These are phyloP conservation scores for Salix brachista DNA, from an alignment of 345 rosid species.

Conservation along the genomic window DNA sequence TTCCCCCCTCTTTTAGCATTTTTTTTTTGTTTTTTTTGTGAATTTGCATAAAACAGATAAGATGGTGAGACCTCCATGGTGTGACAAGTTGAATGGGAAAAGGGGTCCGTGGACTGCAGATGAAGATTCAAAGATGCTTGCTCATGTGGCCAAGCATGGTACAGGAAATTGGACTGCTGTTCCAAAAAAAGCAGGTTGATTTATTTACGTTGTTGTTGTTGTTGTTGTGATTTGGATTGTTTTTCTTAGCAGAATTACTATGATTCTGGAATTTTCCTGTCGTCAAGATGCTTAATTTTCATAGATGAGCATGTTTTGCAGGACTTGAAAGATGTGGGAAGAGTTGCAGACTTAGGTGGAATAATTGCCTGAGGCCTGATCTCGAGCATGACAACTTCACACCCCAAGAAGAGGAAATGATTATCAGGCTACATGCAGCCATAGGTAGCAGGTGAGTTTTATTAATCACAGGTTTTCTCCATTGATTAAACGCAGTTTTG, in stretches of 20 bases:
- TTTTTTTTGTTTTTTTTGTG: neutral
- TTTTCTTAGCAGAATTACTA: neutral
- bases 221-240: too few species aligned
- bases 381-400: slow-evolving; percentile 66
- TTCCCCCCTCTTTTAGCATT: neutral
- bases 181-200: slow-evolving; percentile 33
- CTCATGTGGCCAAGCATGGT: slow-evolving; percentile 57
- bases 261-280: neutral
- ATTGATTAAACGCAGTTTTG: neutral
- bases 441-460: slow-evolving; percentile 73
- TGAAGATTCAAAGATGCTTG: slow-evolving; percentile 59
- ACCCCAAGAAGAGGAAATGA: slow-evolving; percentile 77
- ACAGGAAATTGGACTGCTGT: slow-evolving; percentile 51
- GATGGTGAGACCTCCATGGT: slow-evolving; percentile 34
- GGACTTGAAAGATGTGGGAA: slow-evolving; percentile 74
- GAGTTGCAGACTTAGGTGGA: slow-evolving; percentile 79
- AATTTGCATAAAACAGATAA: neutral
- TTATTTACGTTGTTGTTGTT: neutral
- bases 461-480: neutral
- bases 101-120: slow-evolving; percentile 51
- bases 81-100: slow-evolving; percentile 39
- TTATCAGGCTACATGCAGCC: slow-evolving; percentile 81
- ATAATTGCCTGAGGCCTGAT: slow-evolving; percentile 56
- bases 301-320: slow-evolving; percentile 15
- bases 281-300: neutral